These are phyloP conservation scores for Carex cristatella DNA, from an alignment of 176 grass and related monocot genomes.

Conservation along the genomic window DNA sequence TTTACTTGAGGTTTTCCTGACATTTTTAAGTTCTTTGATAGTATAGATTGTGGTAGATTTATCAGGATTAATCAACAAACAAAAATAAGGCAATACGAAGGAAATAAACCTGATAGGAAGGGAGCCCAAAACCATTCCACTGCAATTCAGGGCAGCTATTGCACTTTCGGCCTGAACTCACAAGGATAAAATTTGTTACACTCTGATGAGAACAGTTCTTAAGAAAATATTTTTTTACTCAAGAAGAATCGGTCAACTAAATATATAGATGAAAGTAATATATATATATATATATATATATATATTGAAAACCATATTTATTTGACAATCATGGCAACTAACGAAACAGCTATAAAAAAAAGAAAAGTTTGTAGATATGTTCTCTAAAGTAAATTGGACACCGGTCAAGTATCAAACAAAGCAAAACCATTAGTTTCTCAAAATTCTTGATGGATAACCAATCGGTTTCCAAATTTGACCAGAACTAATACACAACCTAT, in stretches of 20 bases:
- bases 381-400: neutral
- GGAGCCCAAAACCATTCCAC: slow-evolving; percentile 74
- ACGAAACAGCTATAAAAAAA: neutral
- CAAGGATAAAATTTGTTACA: neutral
- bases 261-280: neutral
- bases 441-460: neutral
- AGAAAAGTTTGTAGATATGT: neutral
- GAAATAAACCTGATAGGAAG: slow-evolving; percentile 64
- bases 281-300: neutral
- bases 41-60: neutral
- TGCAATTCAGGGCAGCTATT: slow-evolving; percentile 77
- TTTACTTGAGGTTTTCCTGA: neutral
- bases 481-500: neutral
- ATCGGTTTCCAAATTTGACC: neutral
- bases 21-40: neutral
- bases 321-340: neutral
- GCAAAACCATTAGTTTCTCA: neutral
- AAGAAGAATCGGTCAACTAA: neutral
- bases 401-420: neutral
- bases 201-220: neutral
- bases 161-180: slow-evolving; percentile 68
- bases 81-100: neutral
- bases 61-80: neutral
- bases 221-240: neutral
- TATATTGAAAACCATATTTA: neutral